Conservation (phyloP, 345 rosid genomes). For the Populus simonii region DNA sequence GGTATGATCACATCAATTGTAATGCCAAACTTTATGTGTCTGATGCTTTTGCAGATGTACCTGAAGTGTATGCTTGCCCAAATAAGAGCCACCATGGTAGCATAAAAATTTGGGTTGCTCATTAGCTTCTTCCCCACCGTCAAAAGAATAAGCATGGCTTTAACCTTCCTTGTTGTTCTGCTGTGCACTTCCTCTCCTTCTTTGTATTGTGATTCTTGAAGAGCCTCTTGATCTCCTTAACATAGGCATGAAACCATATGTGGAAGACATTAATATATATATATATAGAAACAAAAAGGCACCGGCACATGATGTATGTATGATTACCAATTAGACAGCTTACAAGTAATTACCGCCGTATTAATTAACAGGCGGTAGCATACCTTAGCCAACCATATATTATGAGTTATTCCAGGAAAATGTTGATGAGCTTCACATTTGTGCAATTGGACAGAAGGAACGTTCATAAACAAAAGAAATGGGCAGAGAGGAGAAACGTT, state of each 20-base stretch:
- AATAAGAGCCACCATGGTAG: conserved; percentile 57
- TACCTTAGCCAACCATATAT: not conserved
- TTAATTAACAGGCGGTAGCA: too few species aligned
- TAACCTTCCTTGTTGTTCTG: conserved; percentile 38
- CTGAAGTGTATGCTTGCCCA: conserved; percentile 85
- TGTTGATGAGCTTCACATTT: not conserved
- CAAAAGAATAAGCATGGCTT: conserved; percentile 44
- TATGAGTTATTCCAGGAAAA: not conserved
- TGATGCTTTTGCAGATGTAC: conserved; percentile 24
- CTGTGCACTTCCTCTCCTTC: conserved; percentile 42
- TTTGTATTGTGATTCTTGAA: conserved; percentile 45
- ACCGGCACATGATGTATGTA: not conserved
- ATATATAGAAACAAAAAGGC: not conserved
- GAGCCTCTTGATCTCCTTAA: conserved; percentile 33
- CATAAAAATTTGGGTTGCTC: conserved; percentile 76
- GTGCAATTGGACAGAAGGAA: conserved; percentile 7
- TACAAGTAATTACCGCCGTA: not conserved
- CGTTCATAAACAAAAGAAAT: conserved; percentile 5
- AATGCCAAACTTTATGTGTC: not conserved
- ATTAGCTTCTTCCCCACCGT: conserved; percentile 67
- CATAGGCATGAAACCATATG: conserved; percentile 1
- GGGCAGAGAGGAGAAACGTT: conserved; percentile 5
- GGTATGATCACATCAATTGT: too few species aligned
- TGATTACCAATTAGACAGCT: not conserved
- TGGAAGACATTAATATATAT: not conserved